These are phyloP conservation scores for Pythium biforme DNA, from an alignment of 352 stramenopile species.

Conservation along the genomic window DNA sequence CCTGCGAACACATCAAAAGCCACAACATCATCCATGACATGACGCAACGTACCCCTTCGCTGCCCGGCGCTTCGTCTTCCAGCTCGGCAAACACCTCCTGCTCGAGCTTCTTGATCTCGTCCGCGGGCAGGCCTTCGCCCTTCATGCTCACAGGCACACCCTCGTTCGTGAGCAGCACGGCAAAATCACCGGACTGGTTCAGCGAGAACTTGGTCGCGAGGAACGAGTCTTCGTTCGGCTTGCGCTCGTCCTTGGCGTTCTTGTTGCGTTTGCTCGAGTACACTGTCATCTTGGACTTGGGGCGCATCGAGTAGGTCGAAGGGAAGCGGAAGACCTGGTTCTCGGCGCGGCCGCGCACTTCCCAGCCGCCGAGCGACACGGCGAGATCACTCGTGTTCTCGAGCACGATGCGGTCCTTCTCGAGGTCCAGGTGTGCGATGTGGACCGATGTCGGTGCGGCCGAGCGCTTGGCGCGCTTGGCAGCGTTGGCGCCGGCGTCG, in stretches of 20 bases:
- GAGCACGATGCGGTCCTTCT: slow-evolving; percentile 76
- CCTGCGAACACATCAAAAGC: background rate
- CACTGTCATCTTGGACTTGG: slow-evolving; percentile 69
- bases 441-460: slow-evolving; percentile 41
- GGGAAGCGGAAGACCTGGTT: slow-evolving; percentile 74
- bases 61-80: slow-evolving; percentile 46
- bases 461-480: slow-evolving; percentile 53
- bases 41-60: slow-evolving; percentile 46
- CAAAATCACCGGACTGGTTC: slow-evolving; percentile 65
- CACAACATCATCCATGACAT: background rate
- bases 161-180: slow-evolving; percentile 58
- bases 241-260: slow-evolving; percentile 70
- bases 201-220: slow-evolving; percentile 79
- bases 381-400: slow-evolving; percentile 64
- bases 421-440: slow-evolving; percentile 65
- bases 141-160: slow-evolving; percentile 69
- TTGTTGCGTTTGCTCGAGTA: slow-evolving; percentile 81
- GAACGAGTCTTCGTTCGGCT: slow-evolving; percentile 73
- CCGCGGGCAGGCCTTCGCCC: slow-evolving; percentile 52
- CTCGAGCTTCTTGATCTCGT: slow-evolving; percentile 66
- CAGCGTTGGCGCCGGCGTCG: slow-evolving; percentile 26
- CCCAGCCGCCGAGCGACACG: slow-evolving; percentile 63
- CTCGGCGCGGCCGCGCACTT: slow-evolving; percentile 56
- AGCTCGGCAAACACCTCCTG: slow-evolving; percentile 47
- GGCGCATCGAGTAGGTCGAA: slow-evolving; percentile 61